phyloP scores from a whole-genome alignment of 148 eudicot genomes.

The Rhododendron simsii region DNA sequence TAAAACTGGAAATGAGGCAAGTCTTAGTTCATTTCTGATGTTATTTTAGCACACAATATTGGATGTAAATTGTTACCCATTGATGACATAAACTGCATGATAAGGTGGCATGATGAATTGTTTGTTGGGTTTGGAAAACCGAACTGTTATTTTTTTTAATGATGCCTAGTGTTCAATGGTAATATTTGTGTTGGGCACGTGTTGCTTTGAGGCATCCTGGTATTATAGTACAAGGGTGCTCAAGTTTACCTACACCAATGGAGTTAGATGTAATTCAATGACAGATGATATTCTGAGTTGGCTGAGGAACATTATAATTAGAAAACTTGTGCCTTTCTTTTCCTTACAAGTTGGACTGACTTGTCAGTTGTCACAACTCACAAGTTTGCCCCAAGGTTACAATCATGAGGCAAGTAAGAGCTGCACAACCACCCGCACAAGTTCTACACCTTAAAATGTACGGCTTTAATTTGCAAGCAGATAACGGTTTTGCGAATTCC shows the following conservation, averaged over 20 bases:
- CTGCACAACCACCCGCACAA: neutral
- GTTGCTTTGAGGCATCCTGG: neutral
- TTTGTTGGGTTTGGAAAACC: neutral
- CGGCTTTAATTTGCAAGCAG: neutral
- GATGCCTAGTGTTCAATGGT: neutral
- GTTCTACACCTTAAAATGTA: neutral
- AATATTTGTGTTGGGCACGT: neutral
- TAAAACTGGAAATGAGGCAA: conserved; percentile 72
- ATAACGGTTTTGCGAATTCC: neutral
- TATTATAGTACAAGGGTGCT: neutral
- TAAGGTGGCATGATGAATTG: neutral
- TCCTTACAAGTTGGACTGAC: neutral
- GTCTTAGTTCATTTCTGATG: conserved; percentile 12
- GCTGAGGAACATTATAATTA: neutral
- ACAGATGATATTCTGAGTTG: neutral
- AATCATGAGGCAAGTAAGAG: neutral
- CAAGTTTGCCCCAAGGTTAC: neutral
- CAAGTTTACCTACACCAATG: neutral
- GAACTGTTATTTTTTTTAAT: neutral
- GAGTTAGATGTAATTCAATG: neutral
- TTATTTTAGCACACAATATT: neutral
- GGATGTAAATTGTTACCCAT: neutral
- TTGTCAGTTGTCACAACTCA: neutral
- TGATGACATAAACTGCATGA: neutral
- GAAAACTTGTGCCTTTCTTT: neutral